These are phyloP conservation scores for Podaxis pistillaris DNA, from an alignment of 768 basidiomycete species.

Conservation along the genomic window DNA sequence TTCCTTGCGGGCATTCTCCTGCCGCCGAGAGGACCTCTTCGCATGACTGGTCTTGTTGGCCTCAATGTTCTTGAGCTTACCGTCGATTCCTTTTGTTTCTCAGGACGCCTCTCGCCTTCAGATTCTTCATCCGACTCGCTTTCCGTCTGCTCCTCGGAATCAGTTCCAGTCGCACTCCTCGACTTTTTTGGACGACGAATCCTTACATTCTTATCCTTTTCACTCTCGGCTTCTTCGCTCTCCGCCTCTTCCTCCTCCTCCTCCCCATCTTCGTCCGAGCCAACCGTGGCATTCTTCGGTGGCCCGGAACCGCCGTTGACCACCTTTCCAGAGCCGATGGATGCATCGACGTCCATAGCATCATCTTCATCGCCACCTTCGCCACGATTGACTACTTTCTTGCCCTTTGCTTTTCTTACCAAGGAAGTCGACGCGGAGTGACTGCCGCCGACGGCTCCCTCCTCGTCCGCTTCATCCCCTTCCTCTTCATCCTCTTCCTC, in stretches of 20 bases:
- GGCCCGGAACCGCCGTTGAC: background rate
- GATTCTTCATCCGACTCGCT: slow-evolving; percentile 19
- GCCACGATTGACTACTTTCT: slow-evolving; percentile 1
- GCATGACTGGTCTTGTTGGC: background rate
- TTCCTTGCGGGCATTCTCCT: background rate
- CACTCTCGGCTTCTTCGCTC: slow-evolving; percentile 18
- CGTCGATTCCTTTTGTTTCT: background rate
- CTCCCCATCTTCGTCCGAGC: slow-evolving; percentile 16
- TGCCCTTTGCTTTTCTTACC: slow-evolving; percentile 20
- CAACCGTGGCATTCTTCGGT: background rate
- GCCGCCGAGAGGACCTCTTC: background rate
- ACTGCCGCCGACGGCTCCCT: background rate
- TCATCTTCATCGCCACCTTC: slow-evolving; percentile 20
- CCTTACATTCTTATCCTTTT: slow-evolving; percentile 13
- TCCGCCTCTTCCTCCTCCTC: slow-evolving; percentile 18
- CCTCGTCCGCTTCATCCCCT: slow-evolving; percentile 17
- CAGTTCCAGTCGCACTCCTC: slow-evolving; percentile 17
- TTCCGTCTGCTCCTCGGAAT: slow-evolving; percentile 21
- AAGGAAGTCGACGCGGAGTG: slow-evolving; percentile 1
- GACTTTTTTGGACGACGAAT: slow-evolving; percentile 6
- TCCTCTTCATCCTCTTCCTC: slow-evolving; percentile 51
- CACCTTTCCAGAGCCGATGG: background rate
- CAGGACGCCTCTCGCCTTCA: slow-evolving; percentile 15
- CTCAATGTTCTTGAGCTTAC: slow-evolving; percentile 17
- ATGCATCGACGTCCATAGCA: slow-evolving; percentile 16